Evolutionary conservation across 495 filamentous ascomycete genomes (phyloP).

Genomic region (Pseudevernia furfuracea): DNA sequence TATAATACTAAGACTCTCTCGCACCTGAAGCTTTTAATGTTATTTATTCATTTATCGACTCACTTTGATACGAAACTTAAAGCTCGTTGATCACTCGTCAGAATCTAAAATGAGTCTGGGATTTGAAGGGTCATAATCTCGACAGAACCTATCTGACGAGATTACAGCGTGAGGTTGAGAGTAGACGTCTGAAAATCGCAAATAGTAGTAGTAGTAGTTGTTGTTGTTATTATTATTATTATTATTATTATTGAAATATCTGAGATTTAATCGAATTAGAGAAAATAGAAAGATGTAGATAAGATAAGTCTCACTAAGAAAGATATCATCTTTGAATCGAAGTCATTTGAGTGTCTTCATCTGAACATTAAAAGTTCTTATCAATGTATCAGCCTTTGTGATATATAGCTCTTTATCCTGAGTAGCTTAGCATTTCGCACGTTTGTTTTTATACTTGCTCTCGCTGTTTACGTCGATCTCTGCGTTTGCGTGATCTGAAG

Average conservation of each 20-base stretch:
- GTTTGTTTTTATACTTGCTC: neutral
- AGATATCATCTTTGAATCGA: constrained; percentile 1
- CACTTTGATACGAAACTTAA: too few relatives aligned
- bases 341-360: constrained; percentile 7
- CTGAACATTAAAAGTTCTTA: neutral
- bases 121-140: too few relatives aligned
- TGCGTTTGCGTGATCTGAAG: constrained; percentile 1
- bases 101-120: too few relatives aligned
- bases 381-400: neutral
- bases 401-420: too few relatives aligned
- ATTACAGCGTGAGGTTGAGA: too few relatives aligned
- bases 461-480: neutral
- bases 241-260: neutral
- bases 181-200: constrained; percentile 1
- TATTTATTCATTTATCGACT: too few relatives aligned
- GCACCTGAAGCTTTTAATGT: too few relatives aligned
- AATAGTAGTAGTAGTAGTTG: neutral
- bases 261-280: neutral
- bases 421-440: too few relatives aligned
- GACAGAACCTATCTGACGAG: too few relatives aligned
- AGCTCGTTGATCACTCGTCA: too few relatives aligned
- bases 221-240: neutral
- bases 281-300: neutral
- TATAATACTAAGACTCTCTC: too few relatives aligned
- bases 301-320: neutral